Conservation (phyloP, 768 basidiomycete species). For the Termitomyces sp. region DNA sequence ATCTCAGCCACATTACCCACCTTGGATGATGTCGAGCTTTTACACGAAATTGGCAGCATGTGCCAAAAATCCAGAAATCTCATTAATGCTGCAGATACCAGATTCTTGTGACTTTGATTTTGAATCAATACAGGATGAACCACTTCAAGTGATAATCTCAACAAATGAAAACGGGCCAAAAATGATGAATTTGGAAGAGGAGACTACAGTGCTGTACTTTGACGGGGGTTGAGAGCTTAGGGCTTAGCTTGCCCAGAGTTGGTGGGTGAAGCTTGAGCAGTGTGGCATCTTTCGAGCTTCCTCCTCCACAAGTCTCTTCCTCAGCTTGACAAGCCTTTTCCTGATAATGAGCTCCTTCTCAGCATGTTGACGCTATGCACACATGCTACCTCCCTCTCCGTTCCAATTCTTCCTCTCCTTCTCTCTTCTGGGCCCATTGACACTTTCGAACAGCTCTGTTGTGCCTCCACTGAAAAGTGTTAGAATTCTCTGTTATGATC, state of each 20-base stretch:
- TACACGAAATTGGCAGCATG: constrained; percentile 67
- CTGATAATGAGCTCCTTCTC: no score
- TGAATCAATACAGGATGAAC: constrained; percentile 87
- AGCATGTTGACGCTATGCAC: no score
- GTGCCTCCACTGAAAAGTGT: no score
- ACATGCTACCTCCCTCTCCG: no score
- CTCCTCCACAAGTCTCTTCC: no score
- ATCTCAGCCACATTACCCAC: constrained; percentile 61
- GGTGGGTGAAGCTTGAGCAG: no score
- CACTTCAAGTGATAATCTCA: constrained; percentile 93
- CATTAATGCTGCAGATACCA: constrained; percentile 95
- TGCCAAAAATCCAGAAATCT: constrained; percentile 73
- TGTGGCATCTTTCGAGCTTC: no score
- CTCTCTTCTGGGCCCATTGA: no score
- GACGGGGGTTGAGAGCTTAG: constrained; percentile 63
- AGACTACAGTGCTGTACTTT: constrained; percentile 67
- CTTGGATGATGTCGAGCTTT: constrained; percentile 77
- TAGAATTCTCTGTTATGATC: no score
- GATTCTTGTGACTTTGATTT: constrained; percentile 98
- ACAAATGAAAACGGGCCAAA: constrained; percentile 93
- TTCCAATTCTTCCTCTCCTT: no score
- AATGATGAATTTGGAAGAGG: constrained; percentile 76
- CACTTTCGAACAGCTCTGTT: no score
- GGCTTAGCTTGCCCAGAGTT: constrained; percentile 68
- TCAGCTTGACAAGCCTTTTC: no score